Conservation (phyloP, 345 rosid species). For the Brassica cretica region DNA sequence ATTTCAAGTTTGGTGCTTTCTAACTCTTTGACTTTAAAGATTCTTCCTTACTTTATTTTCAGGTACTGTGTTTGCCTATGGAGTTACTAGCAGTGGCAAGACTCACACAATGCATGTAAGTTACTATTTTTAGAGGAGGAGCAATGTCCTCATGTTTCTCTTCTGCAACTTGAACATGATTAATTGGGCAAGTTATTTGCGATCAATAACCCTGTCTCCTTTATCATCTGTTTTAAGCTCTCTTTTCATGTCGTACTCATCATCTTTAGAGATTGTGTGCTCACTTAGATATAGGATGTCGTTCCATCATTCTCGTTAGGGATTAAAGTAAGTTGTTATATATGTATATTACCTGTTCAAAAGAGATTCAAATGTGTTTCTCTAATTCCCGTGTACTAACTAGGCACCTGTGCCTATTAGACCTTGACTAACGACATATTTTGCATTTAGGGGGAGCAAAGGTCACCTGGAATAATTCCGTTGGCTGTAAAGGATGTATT, state of each 20-base stretch:
- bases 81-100: constrained; percentile 96
- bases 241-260: neutral
- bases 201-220: neutral
- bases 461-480: constrained; percentile 93
- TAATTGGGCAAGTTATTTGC: neutral
- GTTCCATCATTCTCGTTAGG: neutral
- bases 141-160: neutral
- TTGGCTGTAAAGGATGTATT: constrained; percentile 93
- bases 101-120: constrained; percentile 98
- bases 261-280: neutral
- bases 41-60: constrained; percentile 23
- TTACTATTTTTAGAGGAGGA: constrained; percentile 9
- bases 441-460: constrained; percentile 84
- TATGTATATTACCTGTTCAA: neutral
- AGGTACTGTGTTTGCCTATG: constrained; percentile 99
- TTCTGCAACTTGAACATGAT: neutral
- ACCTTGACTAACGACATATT: constrained; percentile 13
- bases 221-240: neutral
- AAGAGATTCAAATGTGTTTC: constrained; percentile 4
- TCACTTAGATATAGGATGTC: constrained; percentile 2
- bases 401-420: constrained; percentile 12
- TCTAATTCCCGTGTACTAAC: constrained; percentile 4
- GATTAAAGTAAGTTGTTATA: constrained; percentile 1
- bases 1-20: constrained; percentile 8
- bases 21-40: neutral